phyloP scores from a whole-genome alignment of 1,139 yeast genomes.

The Taphrina deformans region DNA sequence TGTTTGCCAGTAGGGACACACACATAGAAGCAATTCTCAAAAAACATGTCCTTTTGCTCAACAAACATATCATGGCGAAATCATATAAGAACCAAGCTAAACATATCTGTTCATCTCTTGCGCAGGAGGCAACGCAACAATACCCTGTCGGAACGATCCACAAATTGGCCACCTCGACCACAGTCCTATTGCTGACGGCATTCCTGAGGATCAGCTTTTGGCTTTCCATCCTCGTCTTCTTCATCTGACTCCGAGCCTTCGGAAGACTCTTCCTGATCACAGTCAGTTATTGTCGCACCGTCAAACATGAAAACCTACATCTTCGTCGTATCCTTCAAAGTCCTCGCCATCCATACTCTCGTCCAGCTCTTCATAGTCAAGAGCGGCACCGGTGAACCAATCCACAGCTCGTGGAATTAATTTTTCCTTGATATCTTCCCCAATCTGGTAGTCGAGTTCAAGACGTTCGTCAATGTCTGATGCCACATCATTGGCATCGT shows the following conservation, averaged over 20 bases:
- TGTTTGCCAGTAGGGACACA: too few relatives aligned
- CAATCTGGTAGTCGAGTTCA: constrained; percentile 91
- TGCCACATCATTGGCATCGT: constrained; percentile 52
- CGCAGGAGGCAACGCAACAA: background rate
- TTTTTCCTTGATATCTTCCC: constrained; percentile 94
- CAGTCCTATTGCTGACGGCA: constrained; percentile 64
- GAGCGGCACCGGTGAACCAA: constrained; percentile 98
- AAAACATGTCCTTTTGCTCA: background rate
- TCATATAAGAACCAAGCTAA: background rate
- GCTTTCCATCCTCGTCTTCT: constrained; percentile 45
- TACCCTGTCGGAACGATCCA: background rate
- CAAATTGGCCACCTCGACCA: background rate
- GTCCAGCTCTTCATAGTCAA: constrained; percentile 53
- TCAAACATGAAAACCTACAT: constrained; percentile 48
- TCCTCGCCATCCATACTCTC: constrained; percentile 55
- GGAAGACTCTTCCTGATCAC: constrained; percentile 53
- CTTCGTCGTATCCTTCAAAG: constrained; percentile 58
- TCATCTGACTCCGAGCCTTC: constrained; percentile 45
- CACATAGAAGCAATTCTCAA: background rate
- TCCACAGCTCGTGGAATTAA: constrained; percentile 94
- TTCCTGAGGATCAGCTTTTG: constrained; percentile 74
- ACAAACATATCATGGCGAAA: background rate
- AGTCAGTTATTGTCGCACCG: constrained; percentile 52
- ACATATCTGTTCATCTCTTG: background rate
- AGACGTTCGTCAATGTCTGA: constrained; percentile 72